A percentile compares a stretch with the other conserved stretches of the same genome.
Evolutionary conservation across 495 filamentous ascomycete genomes (phyloP).

Genomic region (Penicillium pulvis): DNA sequence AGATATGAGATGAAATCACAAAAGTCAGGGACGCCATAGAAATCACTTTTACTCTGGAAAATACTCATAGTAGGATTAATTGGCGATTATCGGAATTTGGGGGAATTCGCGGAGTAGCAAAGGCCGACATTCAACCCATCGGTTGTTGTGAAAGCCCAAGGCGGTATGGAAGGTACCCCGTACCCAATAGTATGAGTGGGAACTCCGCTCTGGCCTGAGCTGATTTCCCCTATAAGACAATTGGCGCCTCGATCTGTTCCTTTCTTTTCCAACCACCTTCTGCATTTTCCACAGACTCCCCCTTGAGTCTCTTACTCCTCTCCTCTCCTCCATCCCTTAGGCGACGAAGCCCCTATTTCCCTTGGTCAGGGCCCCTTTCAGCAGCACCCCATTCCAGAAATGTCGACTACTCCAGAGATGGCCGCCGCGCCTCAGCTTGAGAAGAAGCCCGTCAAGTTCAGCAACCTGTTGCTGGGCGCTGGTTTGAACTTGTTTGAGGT

Average conservation of each 20-base stretch:
- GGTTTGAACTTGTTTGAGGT: conserved; percentile 98
- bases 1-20: background rate
- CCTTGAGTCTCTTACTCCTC: conserved; percentile 9
- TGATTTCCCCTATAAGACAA: conserved; percentile 28
- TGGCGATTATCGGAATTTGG: background rate
- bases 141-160: background rate
- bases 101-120: too few species aligned
- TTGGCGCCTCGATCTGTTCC: conserved; percentile 11
- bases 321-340: conserved; percentile 20
- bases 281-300: conserved; percentile 11
- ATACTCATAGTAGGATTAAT: background rate
- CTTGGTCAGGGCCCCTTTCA: conserved; percentile 89
- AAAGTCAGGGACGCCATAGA: too few species aligned
- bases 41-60: too few species aligned
- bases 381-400: conserved; percentile 45
- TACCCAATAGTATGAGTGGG: conserved; percentile 32
- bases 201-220: conserved; percentile 7
- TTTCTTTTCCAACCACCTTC: conserved; percentile 17
- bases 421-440: conserved; percentile 61
- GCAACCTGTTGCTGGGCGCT: conserved; percentile 93
- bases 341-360: conserved; percentile 84
- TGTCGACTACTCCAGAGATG: conserved; percentile 55
- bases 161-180: conserved; percentile 32
- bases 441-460: conserved; percentile 99
- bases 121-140: too few species aligned